A percentile compares a stretch with the other conserved stretches of the same genome.
Evolutionary conservation across 176 grass and related monocot genomes (phyloP).

Genomic region (Phoenix dactylifera): DNA sequence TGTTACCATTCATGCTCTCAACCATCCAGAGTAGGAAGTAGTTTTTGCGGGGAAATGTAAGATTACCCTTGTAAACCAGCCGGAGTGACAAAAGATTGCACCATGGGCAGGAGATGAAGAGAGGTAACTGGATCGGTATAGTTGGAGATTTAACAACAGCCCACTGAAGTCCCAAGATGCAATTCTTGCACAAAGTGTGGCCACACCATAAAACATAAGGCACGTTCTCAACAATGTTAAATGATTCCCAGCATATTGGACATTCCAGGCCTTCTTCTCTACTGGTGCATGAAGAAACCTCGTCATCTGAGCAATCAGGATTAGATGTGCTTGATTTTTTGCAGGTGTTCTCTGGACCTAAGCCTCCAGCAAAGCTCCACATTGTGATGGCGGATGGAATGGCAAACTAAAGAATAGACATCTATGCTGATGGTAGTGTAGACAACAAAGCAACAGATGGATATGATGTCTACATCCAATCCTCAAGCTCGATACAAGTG

Average conservation of each 20-base stretch:
- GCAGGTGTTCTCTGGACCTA: too few species aligned
- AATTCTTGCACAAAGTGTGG: slow-evolving; percentile 90
- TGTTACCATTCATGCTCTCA: slow-evolving; percentile 65
- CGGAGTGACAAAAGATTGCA: slow-evolving; percentile 57
- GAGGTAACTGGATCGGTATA: slow-evolving; percentile 56
- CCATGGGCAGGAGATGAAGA: slow-evolving; percentile 74
- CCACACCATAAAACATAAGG: slow-evolving; percentile 80
- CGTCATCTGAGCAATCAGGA: slow-evolving; percentile 52
- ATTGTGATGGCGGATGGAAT: too few species aligned
- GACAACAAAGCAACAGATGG: too few species aligned
- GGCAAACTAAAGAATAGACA: too few species aligned
- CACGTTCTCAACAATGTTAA: slow-evolving; percentile 85
- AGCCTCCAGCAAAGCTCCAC: too few species aligned
- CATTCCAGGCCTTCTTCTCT: slow-evolving; percentile 78
- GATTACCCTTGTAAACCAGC: slow-evolving; percentile 62
- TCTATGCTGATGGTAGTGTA: too few species aligned
- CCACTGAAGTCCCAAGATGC: slow-evolving; percentile 64
- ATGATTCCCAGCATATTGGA: slow-evolving; percentile 84
- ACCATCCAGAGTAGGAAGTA: slow-evolving; percentile 95
- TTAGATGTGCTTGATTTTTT: slow-evolving; percentile 7
- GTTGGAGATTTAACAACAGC: slow-evolving; percentile 58
- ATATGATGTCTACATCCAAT: too few species aligned
- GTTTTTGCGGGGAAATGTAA: slow-evolving; percentile 68
- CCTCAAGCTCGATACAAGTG: too few species aligned
- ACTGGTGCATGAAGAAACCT: slow-evolving; percentile 56